Base-by-base conservation (phyloP, 1,139 yeast species). In the Candida anutae region DNA sequence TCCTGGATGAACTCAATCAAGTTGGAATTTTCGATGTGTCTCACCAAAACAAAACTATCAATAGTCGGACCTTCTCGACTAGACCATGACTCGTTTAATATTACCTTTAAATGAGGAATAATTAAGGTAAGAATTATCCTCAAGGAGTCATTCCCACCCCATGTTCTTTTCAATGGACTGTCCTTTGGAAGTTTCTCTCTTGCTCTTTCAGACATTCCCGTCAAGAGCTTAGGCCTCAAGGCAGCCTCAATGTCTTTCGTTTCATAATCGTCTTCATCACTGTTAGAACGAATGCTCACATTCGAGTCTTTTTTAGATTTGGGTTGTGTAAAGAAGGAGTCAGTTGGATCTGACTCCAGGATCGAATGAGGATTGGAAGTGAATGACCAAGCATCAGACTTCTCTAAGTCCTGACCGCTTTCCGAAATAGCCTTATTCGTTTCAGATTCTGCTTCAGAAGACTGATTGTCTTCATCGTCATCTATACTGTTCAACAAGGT, bases 131-230 rank as follows among this genome's bases (percentile, higher is more conserved):
- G 39, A 2, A 80, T 51, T 1, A 69, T 48, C 6, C 57, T 42
- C 12, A 77, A 55, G 0, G 80, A 62, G 23, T 63, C 65, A 27
- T 58, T 56, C 1, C 88, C 88, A 6, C 75, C 67, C 87, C 88
- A 79, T 0, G 73, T 58, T 21, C 62, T 48, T 15, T 58, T 53
- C 16, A 78, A 47, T 2, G 77, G 65, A 3, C 69, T 60, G 30
- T 67, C 69, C 26, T 58, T 56, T 0, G 76, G 74, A 15, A 62
- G 50, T 42, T 82, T 83, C n/a, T 75, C 74, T 29, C 69, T 69
- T 1, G 77, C 74, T 33, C 59, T 69, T 12, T 51, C 50, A 0
- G 84, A 71, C 77, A 80, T 70, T 3, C 88, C 88, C 2, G 66
- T 50, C 1, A 84, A 87, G 22, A 54, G 62, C 14, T 44, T 54